phyloP scores from a whole-genome alignment of 2,329 filamentous ascomycete species.

The Exophiala calicioides region DNA sequence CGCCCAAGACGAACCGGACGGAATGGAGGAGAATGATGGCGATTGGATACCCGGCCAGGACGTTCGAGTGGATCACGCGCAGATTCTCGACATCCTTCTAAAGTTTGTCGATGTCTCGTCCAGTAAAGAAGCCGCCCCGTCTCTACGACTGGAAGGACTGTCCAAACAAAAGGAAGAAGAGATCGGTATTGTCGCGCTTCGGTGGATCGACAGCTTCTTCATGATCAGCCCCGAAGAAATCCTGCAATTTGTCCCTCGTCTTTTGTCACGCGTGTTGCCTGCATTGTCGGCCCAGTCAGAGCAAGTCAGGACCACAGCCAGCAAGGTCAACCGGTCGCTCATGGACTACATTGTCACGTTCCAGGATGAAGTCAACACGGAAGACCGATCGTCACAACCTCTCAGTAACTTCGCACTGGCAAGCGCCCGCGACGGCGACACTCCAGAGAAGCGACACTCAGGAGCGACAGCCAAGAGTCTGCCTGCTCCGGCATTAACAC shows the following conservation, averaged over 20 bases:
- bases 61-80: slow-evolving; percentile 88
- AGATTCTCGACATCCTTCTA: slow-evolving; percentile 88
- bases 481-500: slow-evolving; percentile 6
- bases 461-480: slow-evolving; percentile 41
- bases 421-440: slow-evolving; percentile 31
- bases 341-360: slow-evolving; percentile 94
- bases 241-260: slow-evolving; percentile 86
- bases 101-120: slow-evolving; percentile 68
- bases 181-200: slow-evolving; percentile 82
- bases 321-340: slow-evolving; percentile 83
- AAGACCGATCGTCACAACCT: slow-evolving; percentile 38
- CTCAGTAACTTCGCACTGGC: slow-evolving; percentile 45
- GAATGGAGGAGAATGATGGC: slow-evolving; percentile 69
- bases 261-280: slow-evolving; percentile 87
- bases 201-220: slow-evolving; percentile 95
- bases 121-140: slow-evolving; percentile 25
- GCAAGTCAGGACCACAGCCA: slow-evolving; percentile 82
- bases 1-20: slow-evolving; percentile 59
- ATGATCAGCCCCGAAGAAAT: slow-evolving; percentile 98
- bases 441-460: slow-evolving; percentile 31
- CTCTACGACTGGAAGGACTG: slow-evolving; percentile 30
- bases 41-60: slow-evolving; percentile 98
- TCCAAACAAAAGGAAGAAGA: slow-evolving; percentile 69
- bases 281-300: slow-evolving; percentile 92
- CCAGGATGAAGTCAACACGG: slow-evolving; percentile 57